These are phyloP conservation scores for Fragaria vesca DNA, from an alignment of 306 rosid species.

Conservation along the genomic window DNA sequence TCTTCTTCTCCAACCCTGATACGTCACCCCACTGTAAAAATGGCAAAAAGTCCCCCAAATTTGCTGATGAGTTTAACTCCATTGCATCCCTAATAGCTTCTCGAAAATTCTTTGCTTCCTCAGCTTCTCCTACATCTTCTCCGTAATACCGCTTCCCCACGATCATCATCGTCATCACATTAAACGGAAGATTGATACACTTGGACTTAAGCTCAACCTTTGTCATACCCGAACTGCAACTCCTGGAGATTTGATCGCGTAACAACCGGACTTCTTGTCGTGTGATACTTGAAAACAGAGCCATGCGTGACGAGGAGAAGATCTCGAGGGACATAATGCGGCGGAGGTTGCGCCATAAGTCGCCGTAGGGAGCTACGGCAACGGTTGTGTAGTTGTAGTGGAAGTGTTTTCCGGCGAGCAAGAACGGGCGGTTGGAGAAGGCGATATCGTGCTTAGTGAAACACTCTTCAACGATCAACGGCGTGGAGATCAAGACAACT, in stretches of 20 bases:
- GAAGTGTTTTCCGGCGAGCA: constrained; percentile 20
- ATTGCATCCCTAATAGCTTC: constrained; percentile 1
- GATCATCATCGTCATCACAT: constrained; percentile 26
- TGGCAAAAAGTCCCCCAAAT: constrained; percentile 25
- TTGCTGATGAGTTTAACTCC: neutral
- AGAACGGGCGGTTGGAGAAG: constrained; percentile 33
- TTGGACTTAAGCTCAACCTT: constrained; percentile 17
- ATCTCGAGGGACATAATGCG: constrained; percentile 20
- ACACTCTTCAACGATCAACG: constrained; percentile 23
- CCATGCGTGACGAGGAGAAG: constrained; percentile 24
- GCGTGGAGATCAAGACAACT: constrained; percentile 23
- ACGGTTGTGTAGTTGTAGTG: constrained; percentile 25
- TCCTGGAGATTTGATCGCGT: neutral
- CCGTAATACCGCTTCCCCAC: constrained; percentile 27
- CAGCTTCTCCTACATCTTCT: constrained; percentile 1
- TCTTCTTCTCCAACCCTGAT: constrained; percentile 10
- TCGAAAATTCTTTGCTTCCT: constrained; percentile 2
- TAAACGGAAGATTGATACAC: constrained; percentile 19
- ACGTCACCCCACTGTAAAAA: constrained; percentile 10
- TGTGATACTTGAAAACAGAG: neutral
- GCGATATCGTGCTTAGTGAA: constrained; percentile 32
- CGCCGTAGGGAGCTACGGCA: constrained; percentile 28
- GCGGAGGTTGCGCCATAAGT: constrained; percentile 42
- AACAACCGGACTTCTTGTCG: constrained; percentile 16
- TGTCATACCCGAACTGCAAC: neutral